phyloP scores from a whole-genome alignment of 495 filamentous ascomycete genomes.

The Penicillium daleae region DNA sequence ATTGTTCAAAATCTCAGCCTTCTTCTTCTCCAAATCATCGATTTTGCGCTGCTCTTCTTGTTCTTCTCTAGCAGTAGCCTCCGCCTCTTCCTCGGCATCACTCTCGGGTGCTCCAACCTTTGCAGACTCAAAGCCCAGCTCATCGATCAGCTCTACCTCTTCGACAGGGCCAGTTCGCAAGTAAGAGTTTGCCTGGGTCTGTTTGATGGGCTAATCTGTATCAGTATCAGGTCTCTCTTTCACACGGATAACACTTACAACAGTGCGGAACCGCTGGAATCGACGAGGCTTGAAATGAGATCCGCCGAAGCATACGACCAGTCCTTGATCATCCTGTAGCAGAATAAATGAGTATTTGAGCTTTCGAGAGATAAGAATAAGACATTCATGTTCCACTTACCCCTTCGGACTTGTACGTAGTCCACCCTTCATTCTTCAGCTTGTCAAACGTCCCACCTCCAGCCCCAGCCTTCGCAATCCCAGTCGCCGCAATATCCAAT shows the following conservation, averaged over 20 bases:
- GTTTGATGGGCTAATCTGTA: slow-evolving; percentile 3
- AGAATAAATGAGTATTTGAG: background rate
- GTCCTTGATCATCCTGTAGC: background rate
- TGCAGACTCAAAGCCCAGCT: background rate
- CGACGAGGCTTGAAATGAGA: slow-evolving; percentile 7
- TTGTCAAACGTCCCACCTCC: slow-evolving; percentile 9
- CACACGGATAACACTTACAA: slow-evolving; percentile 5
- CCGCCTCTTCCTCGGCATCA: slow-evolving; percentile 8
- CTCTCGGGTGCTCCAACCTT: slow-evolving; percentile 13
- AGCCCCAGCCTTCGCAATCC: slow-evolving; percentile 16
- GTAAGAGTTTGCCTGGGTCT: slow-evolving; percentile 4
- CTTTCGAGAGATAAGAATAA: background rate
- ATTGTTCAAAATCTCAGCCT: background rate
- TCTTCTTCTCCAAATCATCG: background rate
- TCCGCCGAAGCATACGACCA: slow-evolving; percentile 13
- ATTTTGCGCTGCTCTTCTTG: background rate
- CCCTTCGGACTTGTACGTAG: slow-evolving; percentile 11
- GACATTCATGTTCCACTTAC: background rate
- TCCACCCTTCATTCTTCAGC: slow-evolving; percentile 14
- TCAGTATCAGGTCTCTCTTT: background rate
- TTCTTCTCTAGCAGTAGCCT: background rate
- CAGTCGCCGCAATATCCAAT: slow-evolving; percentile 19
- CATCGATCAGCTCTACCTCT: background rate
- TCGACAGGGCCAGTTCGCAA: background rate
- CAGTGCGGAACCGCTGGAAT: slow-evolving; percentile 7